Conservation (phyloP, 371 early-diverging fungal species). For the Apophysomyces ossiformis region DNA sequence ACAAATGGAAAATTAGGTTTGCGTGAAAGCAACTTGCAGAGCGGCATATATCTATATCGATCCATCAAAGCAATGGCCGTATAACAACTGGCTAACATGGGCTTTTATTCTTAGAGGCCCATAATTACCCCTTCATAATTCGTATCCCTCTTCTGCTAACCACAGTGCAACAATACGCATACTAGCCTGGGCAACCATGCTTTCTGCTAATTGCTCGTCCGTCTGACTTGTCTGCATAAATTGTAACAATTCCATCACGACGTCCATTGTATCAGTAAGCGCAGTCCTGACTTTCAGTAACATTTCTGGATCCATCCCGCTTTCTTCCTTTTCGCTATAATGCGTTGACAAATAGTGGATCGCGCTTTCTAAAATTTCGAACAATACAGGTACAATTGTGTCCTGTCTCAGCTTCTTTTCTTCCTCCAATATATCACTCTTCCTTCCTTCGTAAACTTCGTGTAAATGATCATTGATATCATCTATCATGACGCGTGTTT, state of each 20-base stretch:
- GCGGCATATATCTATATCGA: too few relatives aligned
- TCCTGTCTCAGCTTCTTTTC: constrained; percentile 34
- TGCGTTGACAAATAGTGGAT: constrained; percentile 43
- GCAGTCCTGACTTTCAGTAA: constrained; percentile 45
- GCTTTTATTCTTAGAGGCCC: too few relatives aligned
- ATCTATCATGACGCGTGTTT: constrained; percentile 57
- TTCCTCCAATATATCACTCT: constrained; percentile 16
- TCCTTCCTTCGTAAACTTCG: constrained; percentile 14
- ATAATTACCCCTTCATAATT: constrained; percentile 18
- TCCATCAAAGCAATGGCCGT: too few relatives aligned
- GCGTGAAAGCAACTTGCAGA: too few relatives aligned
- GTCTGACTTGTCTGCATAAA: constrained; percentile 37
- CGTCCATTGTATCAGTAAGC: constrained; percentile 47
- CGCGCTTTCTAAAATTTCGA: constrained; percentile 50
- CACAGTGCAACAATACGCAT: constrained; percentile 46
- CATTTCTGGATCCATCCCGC: constrained; percentile 48
- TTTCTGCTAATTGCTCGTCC: constrained; percentile 33
- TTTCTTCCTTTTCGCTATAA: constrained; percentile 29
- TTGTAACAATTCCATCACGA: constrained; percentile 43
- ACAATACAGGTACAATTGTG: constrained; percentile 48
- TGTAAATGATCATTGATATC: constrained; percentile 47
- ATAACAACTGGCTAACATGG: too few relatives aligned
- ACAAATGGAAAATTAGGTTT: too few relatives aligned
- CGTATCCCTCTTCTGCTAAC: constrained; percentile 54
- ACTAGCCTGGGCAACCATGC: constrained; percentile 49